Conservation (phyloP, 2,329 filamentous ascomycete genomes). For the Colletotrichum cordylinicola region DNA sequence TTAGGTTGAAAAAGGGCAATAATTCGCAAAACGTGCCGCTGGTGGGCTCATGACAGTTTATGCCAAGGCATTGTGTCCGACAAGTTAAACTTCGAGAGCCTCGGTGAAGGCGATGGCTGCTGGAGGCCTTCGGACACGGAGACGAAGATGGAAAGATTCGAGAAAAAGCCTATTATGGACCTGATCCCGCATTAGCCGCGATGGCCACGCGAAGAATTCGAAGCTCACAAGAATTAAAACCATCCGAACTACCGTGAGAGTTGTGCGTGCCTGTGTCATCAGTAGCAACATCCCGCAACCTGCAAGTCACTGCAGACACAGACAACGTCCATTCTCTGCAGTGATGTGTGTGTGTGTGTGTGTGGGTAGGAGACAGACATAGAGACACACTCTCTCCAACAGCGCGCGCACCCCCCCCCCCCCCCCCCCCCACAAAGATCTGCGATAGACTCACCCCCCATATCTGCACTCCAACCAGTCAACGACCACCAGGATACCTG, state of each 20-base stretch:
- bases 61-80: not conserved
- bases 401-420: not conserved
- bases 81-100: not conserved
- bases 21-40: not conserved
- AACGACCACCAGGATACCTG: not conserved
- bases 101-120: not conserved
- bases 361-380: not conserved
- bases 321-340: not conserved
- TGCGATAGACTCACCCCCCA: not conserved
- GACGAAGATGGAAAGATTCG: constrained; percentile 8
- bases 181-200: constrained; percentile 9
- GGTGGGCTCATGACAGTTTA: not conserved
- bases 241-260: constrained; percentile 12
- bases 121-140: not conserved
- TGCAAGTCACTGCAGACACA: constrained; percentile 10
- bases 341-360: not conserved
- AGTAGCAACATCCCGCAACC: not conserved
- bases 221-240: not conserved
- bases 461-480: not conserved
- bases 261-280: constrained; percentile 9
- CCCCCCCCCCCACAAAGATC: not conserved
- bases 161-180: not conserved
- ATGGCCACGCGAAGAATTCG: not conserved
- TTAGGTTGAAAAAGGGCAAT: not conserved
- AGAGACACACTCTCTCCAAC: not conserved